These are phyloP conservation scores for Pseudozyma thailandica DNA, from an alignment of 1,284 basidiomycete species.

Conservation along the genomic window DNA sequence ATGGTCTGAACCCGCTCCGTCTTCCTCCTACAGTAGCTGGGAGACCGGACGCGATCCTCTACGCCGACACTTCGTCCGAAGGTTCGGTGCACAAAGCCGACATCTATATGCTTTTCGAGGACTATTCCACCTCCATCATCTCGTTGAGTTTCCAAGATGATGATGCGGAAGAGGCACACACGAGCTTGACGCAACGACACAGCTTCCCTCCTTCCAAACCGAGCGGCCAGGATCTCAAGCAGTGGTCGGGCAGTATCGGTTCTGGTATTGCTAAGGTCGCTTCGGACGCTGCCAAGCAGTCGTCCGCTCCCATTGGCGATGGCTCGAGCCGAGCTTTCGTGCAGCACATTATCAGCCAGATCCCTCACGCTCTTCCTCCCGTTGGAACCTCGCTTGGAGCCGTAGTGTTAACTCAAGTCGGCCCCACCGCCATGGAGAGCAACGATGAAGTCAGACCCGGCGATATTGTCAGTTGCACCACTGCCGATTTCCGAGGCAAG, in stretches of 20 bases:
- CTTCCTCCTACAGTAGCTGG: conserved; percentile 54
- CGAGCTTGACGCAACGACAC: conserved; percentile 43
- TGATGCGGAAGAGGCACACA: conserved; percentile 48
- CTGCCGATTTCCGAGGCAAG: conserved; percentile 86
- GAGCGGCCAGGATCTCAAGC: conserved; percentile 76
- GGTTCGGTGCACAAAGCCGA: conserved; percentile 30
- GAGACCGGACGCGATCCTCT: conserved; percentile 53
- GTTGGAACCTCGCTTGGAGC: conserved; percentile 53
- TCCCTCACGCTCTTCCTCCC: conserved; percentile 72
- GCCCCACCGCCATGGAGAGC: conserved; percentile 76
- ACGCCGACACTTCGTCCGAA: conserved; percentile 44
- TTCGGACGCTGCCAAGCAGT: conserved; percentile 75
- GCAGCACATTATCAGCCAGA: conserved; percentile 74
- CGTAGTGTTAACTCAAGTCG: conserved; percentile 72
- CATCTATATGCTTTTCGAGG: conserved; percentile 56
- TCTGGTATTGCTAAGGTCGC: conserved; percentile 75
- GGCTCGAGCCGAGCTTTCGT: conserved; percentile 84
- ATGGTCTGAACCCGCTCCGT: conserved; percentile 47
- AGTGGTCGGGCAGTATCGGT: conserved; percentile 79
- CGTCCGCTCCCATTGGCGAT: conserved; percentile 78
- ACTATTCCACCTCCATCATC: conserved; percentile 55
- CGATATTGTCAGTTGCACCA: conserved; percentile 80
- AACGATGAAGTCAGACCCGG: conserved; percentile 84
- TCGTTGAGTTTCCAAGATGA: conserved; percentile 48
- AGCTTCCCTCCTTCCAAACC: conserved; percentile 49